These are phyloP conservation scores for Xylaria curta DNA, from an alignment of 495 filamentous ascomycete genomes.

Conservation along the genomic window DNA sequence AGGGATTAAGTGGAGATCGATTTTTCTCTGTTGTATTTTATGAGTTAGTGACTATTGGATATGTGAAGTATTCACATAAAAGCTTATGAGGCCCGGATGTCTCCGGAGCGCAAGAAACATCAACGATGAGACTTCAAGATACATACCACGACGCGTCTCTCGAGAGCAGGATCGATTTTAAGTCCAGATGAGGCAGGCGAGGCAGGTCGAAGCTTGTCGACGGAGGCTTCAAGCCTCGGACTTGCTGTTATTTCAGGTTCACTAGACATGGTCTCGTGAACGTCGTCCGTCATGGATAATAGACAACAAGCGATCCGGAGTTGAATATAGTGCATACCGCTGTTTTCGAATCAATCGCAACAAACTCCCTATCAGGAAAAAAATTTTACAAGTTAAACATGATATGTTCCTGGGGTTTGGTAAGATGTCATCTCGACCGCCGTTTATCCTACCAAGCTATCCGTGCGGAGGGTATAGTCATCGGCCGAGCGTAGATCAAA, in stretches of 20 bases:
- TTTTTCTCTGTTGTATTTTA: slow-evolving; percentile 49
- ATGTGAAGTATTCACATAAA: not conserved
- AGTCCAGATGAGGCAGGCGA: not conserved
- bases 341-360: not conserved
- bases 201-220: slow-evolving; percentile 4
- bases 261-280: not conserved
- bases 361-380: no score
- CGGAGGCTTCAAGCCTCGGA: not conserved
- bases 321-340: no score
- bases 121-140: not conserved
- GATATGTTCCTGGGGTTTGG: not conserved
- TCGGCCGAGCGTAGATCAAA: not conserved
- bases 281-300: not conserved
- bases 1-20: slow-evolving; percentile 59
- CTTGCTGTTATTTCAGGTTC: not conserved
- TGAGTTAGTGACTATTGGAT: not conserved
- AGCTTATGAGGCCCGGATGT: not conserved
- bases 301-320: not conserved
- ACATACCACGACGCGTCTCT: slow-evolving; percentile 26
- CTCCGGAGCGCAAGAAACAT: not conserved
- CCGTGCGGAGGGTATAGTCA: slow-evolving; percentile 7
- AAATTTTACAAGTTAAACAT: not conserved
- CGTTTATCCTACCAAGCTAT: not conserved
- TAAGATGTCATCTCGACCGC: not conserved
- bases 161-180: slow-evolving; percentile 16